A percentile compares a stretch with the other conserved stretches of the same genome.
Conservation (phyloP, 208 protist species). For the Strigomonas galati region DNA sequence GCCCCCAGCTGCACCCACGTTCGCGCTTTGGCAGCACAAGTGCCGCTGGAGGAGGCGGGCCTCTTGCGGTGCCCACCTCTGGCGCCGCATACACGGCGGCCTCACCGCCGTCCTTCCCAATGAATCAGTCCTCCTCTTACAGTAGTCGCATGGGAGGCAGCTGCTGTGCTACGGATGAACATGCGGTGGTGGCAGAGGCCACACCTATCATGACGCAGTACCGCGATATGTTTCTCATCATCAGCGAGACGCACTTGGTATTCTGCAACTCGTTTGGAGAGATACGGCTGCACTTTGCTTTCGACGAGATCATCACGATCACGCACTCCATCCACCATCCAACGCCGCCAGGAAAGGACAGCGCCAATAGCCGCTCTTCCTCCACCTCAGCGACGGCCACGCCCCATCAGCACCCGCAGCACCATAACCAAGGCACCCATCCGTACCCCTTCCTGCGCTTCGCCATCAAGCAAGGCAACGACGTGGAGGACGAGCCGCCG, state of each 20-base stretch:
- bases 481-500: constrained; percentile 19
- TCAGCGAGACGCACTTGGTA: constrained; percentile 34
- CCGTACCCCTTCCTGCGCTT: constrained; percentile 21
- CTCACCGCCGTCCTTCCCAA: not conserved
- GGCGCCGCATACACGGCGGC: no score
- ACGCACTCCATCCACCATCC: constrained; percentile 18
- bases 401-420: not conserved
- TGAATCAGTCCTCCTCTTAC: not conserved
- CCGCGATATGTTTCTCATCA: constrained; percentile 29
- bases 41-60: no score
- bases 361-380: constrained; percentile 13
- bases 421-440: not conserved
- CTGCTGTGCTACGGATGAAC: not conserved
- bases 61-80: no score
- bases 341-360: constrained; percentile 8
- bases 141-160: not conserved
- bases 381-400: constrained; percentile 15
- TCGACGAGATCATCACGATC: constrained; percentile 33
- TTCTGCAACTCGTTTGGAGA: constrained; percentile 47
- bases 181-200: not conserved
- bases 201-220: not conserved
- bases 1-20: not conserved
- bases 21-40: not conserved
- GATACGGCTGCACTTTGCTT: constrained; percentile 24
- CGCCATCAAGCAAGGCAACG: constrained; percentile 13